Evolutionary conservation across 805 yeast species (phyloP).

Genomic region (Starmerella davenportii): DNA sequence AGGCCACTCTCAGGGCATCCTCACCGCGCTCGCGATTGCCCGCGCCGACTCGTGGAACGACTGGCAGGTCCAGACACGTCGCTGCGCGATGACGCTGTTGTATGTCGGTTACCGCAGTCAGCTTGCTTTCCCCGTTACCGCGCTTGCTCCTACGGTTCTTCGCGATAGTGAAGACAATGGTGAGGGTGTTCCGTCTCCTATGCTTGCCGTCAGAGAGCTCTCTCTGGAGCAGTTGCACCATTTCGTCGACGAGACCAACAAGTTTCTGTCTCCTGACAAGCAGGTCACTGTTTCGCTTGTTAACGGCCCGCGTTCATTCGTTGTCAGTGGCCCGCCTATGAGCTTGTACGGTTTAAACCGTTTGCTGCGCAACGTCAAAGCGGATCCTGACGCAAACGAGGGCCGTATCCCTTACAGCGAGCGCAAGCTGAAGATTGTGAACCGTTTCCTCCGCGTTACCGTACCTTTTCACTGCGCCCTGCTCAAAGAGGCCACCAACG

Average conservation of each 20-base stretch:
- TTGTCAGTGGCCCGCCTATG: conserved; percentile 95
- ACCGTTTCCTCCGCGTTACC: conserved; percentile 83
- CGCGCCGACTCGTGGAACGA: conserved; percentile 69
- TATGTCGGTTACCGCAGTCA: conserved; percentile 87
- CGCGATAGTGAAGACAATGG: conserved; percentile 84
- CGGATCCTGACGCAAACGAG: conserved; percentile 86
- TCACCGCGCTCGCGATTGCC: conserved; percentile 83
- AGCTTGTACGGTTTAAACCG: conserved; percentile 89
- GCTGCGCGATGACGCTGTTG: conserved; percentile 72
- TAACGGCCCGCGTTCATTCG: conserved; percentile 91
- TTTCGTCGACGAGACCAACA: conserved; percentile 71
- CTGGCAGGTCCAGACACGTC: conserved; percentile 50
- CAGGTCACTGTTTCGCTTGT: conserved; percentile 79
- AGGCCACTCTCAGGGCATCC: conserved; percentile 38
- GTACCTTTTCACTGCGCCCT: conserved; percentile 94
- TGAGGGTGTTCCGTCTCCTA: conserved; percentile 94
- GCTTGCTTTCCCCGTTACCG: conserved; percentile 79
- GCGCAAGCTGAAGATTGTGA: conserved; percentile 83
- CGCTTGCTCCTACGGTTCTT: conserved; percentile 80
- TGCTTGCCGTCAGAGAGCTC: conserved; percentile 86
- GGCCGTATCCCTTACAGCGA: conserved; percentile 84
- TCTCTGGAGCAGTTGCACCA: conserved; percentile 59
- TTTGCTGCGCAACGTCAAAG: conserved; percentile 82
- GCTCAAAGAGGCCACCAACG: conserved; percentile 50
- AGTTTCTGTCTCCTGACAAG: conserved; percentile 80